Base-by-base conservation (phyloP, 2,329 filamentous ascomycete genomes). In the Aspergillus sp. region DNA sequence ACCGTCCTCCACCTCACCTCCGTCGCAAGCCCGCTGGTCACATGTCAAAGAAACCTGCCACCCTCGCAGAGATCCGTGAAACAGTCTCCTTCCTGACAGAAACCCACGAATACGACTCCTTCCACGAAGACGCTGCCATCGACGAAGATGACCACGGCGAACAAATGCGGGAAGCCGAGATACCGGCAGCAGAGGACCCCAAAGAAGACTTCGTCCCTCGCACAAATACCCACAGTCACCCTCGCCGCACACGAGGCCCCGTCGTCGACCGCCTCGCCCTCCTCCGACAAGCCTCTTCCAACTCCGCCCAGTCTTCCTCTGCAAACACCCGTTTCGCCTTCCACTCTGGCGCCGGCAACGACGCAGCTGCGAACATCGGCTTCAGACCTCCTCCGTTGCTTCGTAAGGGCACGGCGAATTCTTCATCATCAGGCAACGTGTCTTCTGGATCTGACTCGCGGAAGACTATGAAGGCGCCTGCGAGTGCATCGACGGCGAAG, bases 31-130 rank as follows among this genome's bases (percentile, higher is more conserved):
- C 70, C 41, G 70, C 66, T 20, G 78, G 76, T 48, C 73, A 74
- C 13, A 63, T 65, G 50, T 76, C 74, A 45, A 81, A 80, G 66
- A 89, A 84, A 58, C 88, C 90, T 0, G 77, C 84, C 4, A 86
- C 84, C 15, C 73, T 95, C 7, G 82, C 83, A 23, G 88, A 96
- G 60, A 86, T 96, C 53, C 83, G 89, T 48, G 82, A 91, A 64
- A 88, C 87, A 0, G 74, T 96, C 5, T 94, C 88, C 4, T 87
- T 85, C 65, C 77, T 96, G 7, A 83, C 95, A 13, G 90, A 95
- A 45, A 79, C 80, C 35, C 74, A 75, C n/a, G 69, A 76, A 41
- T 74, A 72, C 43, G 74, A 75, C 23, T 78, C 75, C n/a, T 74
- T 74, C 50, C 75, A 77, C 3, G 76, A 75, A 35, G 77, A 79